phyloP scores from a whole-genome alignment of 139 green algal genomes.

The Raphidocelis subcapitata region DNA sequence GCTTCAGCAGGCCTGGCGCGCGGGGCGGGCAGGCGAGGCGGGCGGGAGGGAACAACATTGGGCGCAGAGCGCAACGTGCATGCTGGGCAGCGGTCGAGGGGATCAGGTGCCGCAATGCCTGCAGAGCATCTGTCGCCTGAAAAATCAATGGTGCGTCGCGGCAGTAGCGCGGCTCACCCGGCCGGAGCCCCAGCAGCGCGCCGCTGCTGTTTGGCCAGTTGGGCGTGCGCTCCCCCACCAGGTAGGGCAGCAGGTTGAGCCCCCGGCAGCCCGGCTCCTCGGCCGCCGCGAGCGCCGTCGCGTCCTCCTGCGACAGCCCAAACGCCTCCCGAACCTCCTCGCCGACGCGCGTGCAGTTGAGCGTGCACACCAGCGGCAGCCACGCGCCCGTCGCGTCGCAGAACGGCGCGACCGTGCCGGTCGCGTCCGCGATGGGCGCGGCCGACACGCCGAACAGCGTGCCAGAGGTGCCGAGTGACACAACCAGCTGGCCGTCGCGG shows the following conservation, averaged over 20 bases:
- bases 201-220: conserved; percentile 83
- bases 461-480: conserved; percentile 78
- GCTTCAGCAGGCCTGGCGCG: conserved; percentile 33
- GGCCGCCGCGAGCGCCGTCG: conserved; percentile 54
- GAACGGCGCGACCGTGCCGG: conserved; percentile 76
- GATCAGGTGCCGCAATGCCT: too few relatives aligned
- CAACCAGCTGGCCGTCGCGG: conserved; percentile 53
- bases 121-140: too few relatives aligned
- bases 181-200: conserved; percentile 54
- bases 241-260: conserved; percentile 79
- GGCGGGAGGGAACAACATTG: too few relatives aligned
- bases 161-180: conserved; percentile 21
- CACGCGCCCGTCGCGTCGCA: conserved; percentile 75
- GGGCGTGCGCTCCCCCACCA: conserved; percentile 83
- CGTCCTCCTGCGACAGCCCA: conserved; percentile 51
- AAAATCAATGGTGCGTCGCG: too few relatives aligned
- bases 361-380: conserved; percentile 84
- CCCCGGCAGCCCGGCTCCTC: conserved; percentile 69
- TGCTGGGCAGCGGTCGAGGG: too few relatives aligned
- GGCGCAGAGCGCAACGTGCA: too few relatives aligned
- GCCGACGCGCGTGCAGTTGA: conserved; percentile 80
- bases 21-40: not conserved
- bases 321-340: conserved; percentile 71
- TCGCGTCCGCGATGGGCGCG: conserved; percentile 64
- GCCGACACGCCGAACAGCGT: conserved; percentile 80